phyloP scores from a whole-genome alignment of 2,329 filamentous ascomycete species.

The Pyrenophora graminea region DNA sequence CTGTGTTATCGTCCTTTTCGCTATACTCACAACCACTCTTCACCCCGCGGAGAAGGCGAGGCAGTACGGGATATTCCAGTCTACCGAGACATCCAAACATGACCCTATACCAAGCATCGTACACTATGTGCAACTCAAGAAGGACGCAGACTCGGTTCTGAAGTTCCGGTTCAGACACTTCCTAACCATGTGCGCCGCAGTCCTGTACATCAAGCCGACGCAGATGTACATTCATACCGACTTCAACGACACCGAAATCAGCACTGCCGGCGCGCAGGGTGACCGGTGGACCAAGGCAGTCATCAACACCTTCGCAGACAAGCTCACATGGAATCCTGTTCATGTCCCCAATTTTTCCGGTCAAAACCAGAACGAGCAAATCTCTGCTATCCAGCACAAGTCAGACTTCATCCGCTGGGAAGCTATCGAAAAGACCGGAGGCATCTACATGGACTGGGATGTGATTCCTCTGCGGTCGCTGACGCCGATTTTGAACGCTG shows the following conservation, averaged over 20 bases:
- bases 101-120: not conserved
- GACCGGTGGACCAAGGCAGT: slow-evolving; percentile 23
- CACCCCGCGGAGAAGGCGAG: not conserved
- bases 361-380: slow-evolving; percentile 11
- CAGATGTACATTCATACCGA: slow-evolving; percentile 31
- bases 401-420: slow-evolving; percentile 28
- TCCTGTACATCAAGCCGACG: not conserved
- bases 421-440: slow-evolving; percentile 15
- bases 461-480: slow-evolving; percentile 19
- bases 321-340: slow-evolving; percentile 16
- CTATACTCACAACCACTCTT: not conserved
- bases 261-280: slow-evolving; percentile 11
- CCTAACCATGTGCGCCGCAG: not conserved
- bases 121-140: not conserved
- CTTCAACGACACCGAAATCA: slow-evolving; percentile 12
- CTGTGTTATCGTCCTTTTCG: not conserved
- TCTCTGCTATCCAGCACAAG: slow-evolving; percentile 24
- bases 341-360: slow-evolving; percentile 13
- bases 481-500: slow-evolving; percentile 13
- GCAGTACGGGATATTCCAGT: not conserved
- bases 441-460: slow-evolving; percentile 29
- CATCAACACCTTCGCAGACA: slow-evolving; percentile 19
- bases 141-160: not conserved
- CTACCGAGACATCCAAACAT: not conserved
- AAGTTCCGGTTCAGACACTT: not conserved